Evolutionary conservation across 768 basidiomycete genomes (phyloP).

Genomic region (Leucosporidium scottii): DNA sequence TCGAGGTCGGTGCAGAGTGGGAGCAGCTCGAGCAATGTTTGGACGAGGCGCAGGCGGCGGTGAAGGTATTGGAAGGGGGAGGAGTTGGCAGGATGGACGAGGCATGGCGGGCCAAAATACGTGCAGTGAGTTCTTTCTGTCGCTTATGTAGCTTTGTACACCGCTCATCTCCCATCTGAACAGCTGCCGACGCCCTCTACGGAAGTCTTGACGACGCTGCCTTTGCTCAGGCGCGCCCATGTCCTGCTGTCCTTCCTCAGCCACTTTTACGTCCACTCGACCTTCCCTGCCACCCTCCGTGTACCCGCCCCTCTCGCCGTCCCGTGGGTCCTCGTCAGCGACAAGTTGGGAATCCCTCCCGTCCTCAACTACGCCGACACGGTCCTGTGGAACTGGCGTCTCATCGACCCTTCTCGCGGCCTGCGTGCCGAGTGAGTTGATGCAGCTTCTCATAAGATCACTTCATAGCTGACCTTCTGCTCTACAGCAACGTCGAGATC

Average conservation of each 20-base stretch:
- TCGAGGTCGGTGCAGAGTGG: conserved; percentile 43
- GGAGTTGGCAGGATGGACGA: conserved; percentile 53
- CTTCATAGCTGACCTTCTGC: neutral
- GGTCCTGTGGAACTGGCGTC: conserved; percentile 68
- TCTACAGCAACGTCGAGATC: conserved; percentile 51
- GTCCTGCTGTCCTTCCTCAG: conserved; percentile 80
- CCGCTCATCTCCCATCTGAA: neutral
- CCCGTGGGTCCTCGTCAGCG: conserved; percentile 65
- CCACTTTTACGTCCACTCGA: conserved; percentile 74
- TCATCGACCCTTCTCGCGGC: conserved; percentile 22
- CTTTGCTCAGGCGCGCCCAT: conserved; percentile 73
- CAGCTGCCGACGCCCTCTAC: conserved; percentile 26
- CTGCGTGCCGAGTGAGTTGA: conserved; percentile 17
- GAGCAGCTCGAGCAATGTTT: conserved; percentile 39
- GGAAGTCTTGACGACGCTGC: conserved; percentile 40
- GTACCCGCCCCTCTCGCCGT: conserved; percentile 67
- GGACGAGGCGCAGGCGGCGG: conserved; percentile 49
- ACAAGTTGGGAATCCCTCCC: conserved; percentile 70
- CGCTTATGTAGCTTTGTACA: neutral
- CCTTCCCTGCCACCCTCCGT: conserved; percentile 29
- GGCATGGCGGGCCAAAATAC: conserved; percentile 60
- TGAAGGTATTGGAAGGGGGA: conserved; percentile 52
- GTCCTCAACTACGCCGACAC: conserved; percentile 85
- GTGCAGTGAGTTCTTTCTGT: conserved; percentile 50
- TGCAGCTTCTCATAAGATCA: neutral